A percentile compares a stretch with the other conserved stretches of the same genome.
These are phyloP conservation scores for Saururus chinensis DNA, from an alignment of 164 flowering plant species.

Conservation along the genomic window DNA sequence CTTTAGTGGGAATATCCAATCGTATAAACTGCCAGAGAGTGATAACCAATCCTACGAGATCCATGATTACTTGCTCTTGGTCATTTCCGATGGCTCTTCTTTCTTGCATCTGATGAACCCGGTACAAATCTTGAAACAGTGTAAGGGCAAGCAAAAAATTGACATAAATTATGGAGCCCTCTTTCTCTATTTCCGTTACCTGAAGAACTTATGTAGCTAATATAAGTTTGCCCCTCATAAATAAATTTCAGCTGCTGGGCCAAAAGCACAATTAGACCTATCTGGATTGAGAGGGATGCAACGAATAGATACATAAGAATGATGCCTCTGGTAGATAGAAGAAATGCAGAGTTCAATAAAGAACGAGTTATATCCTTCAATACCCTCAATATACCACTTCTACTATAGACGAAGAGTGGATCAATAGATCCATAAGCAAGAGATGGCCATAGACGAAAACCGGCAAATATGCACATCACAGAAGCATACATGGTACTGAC, in stretches of 20 bases:
- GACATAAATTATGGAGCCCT: slow-evolving; percentile 54
- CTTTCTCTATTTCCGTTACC: slow-evolving; percentile 27
- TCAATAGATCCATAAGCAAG: slow-evolving; percentile 11
- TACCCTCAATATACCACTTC: slow-evolving; percentile 9
- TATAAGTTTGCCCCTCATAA: slow-evolving; percentile 74
- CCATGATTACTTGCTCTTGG: background rate
- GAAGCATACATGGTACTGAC: slow-evolving; percentile 53
- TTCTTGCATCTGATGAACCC: slow-evolving; percentile 21
- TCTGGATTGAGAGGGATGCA: slow-evolving; percentile 53
- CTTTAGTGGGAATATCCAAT: no score
- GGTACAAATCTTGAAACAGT: slow-evolving; percentile 31
- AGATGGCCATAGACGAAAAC: slow-evolving; percentile 52
- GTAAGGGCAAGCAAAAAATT: slow-evolving; percentile 55
- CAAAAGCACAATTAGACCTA: slow-evolving; percentile 65
- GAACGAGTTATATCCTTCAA: slow-evolving; percentile 31
- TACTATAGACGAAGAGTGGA: slow-evolving; percentile 9
- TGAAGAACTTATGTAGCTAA: slow-evolving; percentile 43
- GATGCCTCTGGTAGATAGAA: slow-evolving; percentile 53
- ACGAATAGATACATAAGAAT: slow-evolving; percentile 65
- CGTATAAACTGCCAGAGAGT: no score
- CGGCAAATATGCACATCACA: slow-evolving; percentile 42
- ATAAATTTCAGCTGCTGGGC: slow-evolving; percentile 84
- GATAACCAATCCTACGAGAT: no score
- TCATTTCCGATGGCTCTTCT: slow-evolving; percentile 30
- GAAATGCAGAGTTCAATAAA: slow-evolving; percentile 37